Evolutionary conservation across 108 stramenopile species (phyloP).

Genomic region (Skeletonema costatum): DNA sequence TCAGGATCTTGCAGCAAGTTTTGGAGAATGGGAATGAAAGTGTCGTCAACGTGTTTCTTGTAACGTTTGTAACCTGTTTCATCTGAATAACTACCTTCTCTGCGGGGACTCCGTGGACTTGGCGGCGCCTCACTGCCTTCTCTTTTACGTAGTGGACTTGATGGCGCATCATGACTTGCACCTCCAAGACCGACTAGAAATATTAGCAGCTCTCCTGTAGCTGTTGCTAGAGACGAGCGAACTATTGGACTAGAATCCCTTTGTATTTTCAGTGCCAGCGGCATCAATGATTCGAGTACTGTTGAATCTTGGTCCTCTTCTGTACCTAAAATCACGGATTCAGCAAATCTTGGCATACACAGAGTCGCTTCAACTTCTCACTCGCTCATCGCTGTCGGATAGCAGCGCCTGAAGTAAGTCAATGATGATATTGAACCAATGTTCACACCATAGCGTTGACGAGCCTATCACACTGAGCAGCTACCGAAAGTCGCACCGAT

Average conservation of each 20-base stretch:
- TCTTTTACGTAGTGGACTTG: slow-evolving; percentile 34
- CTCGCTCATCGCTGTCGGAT: slow-evolving; percentile 80
- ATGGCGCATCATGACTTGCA: slow-evolving; percentile 23
- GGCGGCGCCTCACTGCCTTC: slow-evolving; percentile 5
- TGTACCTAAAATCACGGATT: slow-evolving; percentile 49
- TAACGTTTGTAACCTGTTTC: slow-evolving; percentile 40
- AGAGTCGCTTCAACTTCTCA: slow-evolving; percentile 82
- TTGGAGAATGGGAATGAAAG: slow-evolving; percentile 85
- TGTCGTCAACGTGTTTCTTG: slow-evolving; percentile 85
- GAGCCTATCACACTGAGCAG: slow-evolving; percentile 87
- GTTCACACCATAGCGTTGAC: slow-evolving; percentile 85
- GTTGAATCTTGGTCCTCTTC: slow-evolving; percentile 42
- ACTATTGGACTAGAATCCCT: slow-evolving; percentile 71
- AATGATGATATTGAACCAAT: slow-evolving; percentile 91
- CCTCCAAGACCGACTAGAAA: slow-evolving; percentile 77
- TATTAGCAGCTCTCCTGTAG: slow-evolving; percentile 83
- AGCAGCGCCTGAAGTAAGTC: slow-evolving; percentile 83
- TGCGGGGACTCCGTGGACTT: slow-evolving; percentile 37
- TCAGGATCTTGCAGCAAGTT: slow-evolving; percentile 80
- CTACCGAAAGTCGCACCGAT: slow-evolving; percentile 83
- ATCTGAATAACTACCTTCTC: slow-evolving; percentile 17
- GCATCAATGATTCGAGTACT: slow-evolving; percentile 79
- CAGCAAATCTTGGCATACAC: slow-evolving; percentile 85
- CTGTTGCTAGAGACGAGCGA: slow-evolving; percentile 78
- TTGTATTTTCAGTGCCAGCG: slow-evolving; percentile 80